Percentiles rank a stretch among this genome's conserved stretches.
phyloP scores from a whole-genome alignment of 1,284 basidiomycete species.

The Laetiporus sulphureus region DNA sequence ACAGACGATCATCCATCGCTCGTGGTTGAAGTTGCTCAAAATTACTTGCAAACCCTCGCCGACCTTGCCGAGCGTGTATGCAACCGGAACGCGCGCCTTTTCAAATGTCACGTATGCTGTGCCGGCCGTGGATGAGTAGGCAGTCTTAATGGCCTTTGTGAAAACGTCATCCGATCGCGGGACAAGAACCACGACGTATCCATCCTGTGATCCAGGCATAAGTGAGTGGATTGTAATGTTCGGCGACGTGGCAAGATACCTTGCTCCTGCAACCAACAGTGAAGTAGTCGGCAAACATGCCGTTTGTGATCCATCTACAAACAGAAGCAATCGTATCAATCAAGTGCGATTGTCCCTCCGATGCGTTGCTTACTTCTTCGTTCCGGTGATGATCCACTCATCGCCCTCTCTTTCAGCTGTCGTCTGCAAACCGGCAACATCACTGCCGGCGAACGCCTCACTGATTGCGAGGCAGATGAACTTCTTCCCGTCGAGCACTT shows the following conservation, averaged over 20 bases:
- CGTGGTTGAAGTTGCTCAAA: slow-evolving; percentile 81
- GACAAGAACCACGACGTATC: slow-evolving; percentile 86
- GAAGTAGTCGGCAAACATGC: slow-evolving; percentile 75
- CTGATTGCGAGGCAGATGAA: slow-evolving; percentile 69
- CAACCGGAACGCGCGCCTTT: slow-evolving; percentile 81
- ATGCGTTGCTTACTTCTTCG: slow-evolving; percentile 59
- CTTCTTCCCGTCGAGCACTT: slow-evolving; percentile 77
- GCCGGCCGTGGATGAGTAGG: slow-evolving; percentile 80
- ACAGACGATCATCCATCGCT: slow-evolving; percentile 81
- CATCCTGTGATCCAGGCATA: slow-evolving; percentile 39
- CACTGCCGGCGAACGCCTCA: slow-evolving; percentile 89
- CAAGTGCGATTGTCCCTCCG: not conserved
- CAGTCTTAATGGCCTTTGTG: slow-evolving; percentile 89
- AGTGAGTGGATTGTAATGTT: not conserved
- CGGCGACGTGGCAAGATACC: slow-evolving; percentile 23
- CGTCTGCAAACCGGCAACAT: slow-evolving; percentile 81
- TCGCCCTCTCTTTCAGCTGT: slow-evolving; percentile 81
- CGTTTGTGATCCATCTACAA: slow-evolving; percentile 91
- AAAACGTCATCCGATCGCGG: slow-evolving; percentile 74
- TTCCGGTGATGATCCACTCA: slow-evolving; percentile 82
- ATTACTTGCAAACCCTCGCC: slow-evolving; percentile 86
- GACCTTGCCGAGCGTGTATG: slow-evolving; percentile 82
- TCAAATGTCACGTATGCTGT: slow-evolving; percentile 93
- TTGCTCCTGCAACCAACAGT: slow-evolving; percentile 71
- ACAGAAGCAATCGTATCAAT: too few relatives aligned